Conservation (phyloP, 306 rosid species). For the Castanea mollissima region DNA sequence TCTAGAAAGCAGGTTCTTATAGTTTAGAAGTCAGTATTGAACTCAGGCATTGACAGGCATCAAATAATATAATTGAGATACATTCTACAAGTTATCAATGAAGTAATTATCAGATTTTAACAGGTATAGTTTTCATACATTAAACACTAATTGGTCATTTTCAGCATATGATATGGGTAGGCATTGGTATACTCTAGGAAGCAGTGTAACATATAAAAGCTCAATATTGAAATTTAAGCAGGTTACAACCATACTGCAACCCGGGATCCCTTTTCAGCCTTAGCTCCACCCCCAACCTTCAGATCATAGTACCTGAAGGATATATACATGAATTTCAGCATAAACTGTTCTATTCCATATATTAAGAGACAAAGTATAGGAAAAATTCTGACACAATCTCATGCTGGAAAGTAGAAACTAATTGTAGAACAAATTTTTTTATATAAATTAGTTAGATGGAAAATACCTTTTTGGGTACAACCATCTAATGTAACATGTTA, state of each 20-base stretch:
- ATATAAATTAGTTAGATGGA: not conserved
- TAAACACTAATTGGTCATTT: not conserved
- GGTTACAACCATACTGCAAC: conserved; percentile 94
- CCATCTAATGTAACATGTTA: not conserved
- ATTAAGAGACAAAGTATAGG: not conserved
- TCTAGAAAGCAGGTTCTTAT: too few species aligned
- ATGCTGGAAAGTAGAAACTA: not conserved
- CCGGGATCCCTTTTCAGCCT: conserved; percentile 92
- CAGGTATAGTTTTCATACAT: too few species aligned
- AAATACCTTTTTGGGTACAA: not conserved
- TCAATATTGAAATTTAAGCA: conserved; percentile 44
- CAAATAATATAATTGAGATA: too few species aligned
- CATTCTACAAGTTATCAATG: too few species aligned
- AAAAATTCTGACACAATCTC: not conserved
- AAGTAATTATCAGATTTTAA: too few species aligned
- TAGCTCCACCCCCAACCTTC: conserved; percentile 81
- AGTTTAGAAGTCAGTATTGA: too few species aligned
- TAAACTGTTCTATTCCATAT: conserved; percentile 1
- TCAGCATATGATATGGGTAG: conserved; percentile 20
- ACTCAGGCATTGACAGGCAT: too few species aligned
- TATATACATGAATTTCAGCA: conserved; percentile 23
- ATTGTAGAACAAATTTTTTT: not conserved
- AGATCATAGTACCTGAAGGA: conserved; percentile 86
- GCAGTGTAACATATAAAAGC: not conserved
- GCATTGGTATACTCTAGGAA: not conserved